Conservation (phyloP, 371 early-diverging fungal genomes). For the Smittium culicis region DNA sequence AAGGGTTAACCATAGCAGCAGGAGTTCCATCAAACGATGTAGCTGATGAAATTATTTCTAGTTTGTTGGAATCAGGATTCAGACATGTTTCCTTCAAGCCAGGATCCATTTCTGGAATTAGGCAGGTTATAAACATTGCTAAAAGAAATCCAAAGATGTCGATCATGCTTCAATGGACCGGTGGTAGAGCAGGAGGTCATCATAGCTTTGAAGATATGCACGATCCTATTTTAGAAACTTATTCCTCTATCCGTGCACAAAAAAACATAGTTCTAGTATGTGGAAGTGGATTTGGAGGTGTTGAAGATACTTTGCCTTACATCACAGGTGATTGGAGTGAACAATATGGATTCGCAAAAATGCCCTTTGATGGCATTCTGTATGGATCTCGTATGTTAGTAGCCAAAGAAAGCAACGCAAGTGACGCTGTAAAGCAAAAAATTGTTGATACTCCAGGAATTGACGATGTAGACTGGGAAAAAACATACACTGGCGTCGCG, state of each 20-base stretch:
- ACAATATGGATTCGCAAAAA: slow-evolving; percentile 63
- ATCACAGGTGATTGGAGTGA: slow-evolving; percentile 83
- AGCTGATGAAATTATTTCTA: slow-evolving; percentile 57
- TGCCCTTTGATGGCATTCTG: slow-evolving; percentile 92
- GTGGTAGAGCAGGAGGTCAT: slow-evolving; percentile 92
- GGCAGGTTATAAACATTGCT: slow-evolving; percentile 71
- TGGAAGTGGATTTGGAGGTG: slow-evolving; percentile 85
- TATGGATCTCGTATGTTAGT: slow-evolving; percentile 91
- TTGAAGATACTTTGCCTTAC: slow-evolving; percentile 78
- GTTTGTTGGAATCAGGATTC: slow-evolving; percentile 64
- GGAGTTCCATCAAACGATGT: slow-evolving; percentile 78
- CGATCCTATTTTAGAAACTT: slow-evolving; percentile 76
- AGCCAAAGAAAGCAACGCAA: slow-evolving; percentile 71
- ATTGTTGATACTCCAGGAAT: slow-evolving; percentile 80
- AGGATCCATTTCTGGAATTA: slow-evolving; percentile 67
- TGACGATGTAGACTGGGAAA: slow-evolving; percentile 71
- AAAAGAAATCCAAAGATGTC: slow-evolving; percentile 65
- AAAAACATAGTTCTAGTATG: slow-evolving; percentile 78
- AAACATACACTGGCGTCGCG: slow-evolving; percentile 67
- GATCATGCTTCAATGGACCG: slow-evolving; percentile 90
- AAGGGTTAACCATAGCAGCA: slow-evolving; percentile 71
- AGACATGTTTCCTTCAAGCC: slow-evolving; percentile 84
- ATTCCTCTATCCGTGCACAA: slow-evolving; percentile 67
- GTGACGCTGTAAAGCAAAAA: slow-evolving; percentile 67
- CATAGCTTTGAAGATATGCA: slow-evolving; percentile 93